phyloP scores from a whole-genome alignment of 768 basidiomycete species.

The Leccinum fibrillosum region DNA sequence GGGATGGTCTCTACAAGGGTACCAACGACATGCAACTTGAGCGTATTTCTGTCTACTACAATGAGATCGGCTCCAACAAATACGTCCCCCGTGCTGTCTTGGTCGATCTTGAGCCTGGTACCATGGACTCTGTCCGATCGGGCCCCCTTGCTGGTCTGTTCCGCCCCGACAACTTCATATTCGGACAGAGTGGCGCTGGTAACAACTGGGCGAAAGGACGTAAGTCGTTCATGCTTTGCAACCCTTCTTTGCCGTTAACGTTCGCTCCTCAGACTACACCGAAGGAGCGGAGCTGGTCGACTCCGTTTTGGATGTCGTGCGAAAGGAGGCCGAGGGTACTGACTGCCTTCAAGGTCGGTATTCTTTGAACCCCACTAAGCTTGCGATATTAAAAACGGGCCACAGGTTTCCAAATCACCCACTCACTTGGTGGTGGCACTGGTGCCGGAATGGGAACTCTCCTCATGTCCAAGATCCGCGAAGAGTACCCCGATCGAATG shows the following conservation, averaged over 20 bases:
- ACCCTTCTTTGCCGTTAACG: neutral
- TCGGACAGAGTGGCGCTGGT: conserved; percentile 96
- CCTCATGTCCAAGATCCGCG: conserved; percentile 97
- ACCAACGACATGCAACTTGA: conserved; percentile 94
- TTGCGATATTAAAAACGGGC: conserved; percentile 4
- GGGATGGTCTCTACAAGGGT: conserved; percentile 92
- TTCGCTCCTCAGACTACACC: conserved; percentile 56
- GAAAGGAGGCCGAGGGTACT: conserved; percentile 97
- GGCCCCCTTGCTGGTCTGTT: conserved; percentile 89
- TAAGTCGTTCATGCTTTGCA: conserved; percentile 42
- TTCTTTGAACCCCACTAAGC: neutral
- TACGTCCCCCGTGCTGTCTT: conserved; percentile 98
- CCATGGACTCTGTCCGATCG: conserved; percentile 89
- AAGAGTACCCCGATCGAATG: conserved; percentile 99
- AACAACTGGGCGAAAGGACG: conserved; percentile 99
- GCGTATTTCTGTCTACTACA: conserved; percentile 97
- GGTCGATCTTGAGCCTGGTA: conserved; percentile 96
- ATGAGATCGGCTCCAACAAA: conserved; percentile 92
- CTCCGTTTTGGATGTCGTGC: conserved; percentile 95
- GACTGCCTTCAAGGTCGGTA: conserved; percentile 92
- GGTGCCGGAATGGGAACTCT: conserved; percentile 99
- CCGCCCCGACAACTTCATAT: conserved; percentile 98
- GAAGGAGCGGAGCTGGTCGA: conserved; percentile 99
- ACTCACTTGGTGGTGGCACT: conserved; percentile 98
- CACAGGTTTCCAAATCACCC: conserved; percentile 96